phyloP scores from a whole-genome alignment of 768 basidiomycete species.

The Tephrocybe sp. region DNA sequence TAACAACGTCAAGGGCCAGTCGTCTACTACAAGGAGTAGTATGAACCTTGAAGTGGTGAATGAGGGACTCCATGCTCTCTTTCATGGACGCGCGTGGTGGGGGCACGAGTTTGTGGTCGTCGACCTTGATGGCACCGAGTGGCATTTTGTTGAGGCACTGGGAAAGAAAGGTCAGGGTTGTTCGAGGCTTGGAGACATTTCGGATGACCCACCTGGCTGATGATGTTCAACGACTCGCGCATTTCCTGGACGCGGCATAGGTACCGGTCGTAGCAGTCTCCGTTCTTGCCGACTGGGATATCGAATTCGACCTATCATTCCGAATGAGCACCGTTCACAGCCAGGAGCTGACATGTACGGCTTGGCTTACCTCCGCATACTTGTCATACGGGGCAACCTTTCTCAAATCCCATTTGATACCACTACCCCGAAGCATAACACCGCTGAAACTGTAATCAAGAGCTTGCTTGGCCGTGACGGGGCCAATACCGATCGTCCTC shows the following conservation, averaged over 20 bases:
- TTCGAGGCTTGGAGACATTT: not conserved
- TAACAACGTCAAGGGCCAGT: not conserved
- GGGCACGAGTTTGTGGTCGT: slow-evolving; percentile 96
- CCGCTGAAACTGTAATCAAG: slow-evolving; percentile 92
- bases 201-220: slow-evolving; percentile 55
- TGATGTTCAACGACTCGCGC: slow-evolving; percentile 89
- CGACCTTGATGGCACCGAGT: slow-evolving; percentile 85
- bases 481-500: slow-evolving; percentile 86
- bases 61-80: slow-evolving; percentile 96
- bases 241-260: slow-evolving; percentile 98
- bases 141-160: slow-evolving; percentile 98
- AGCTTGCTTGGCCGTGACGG: slow-evolving; percentile 89
- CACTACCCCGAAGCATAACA: slow-evolving; percentile 94
- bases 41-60: slow-evolving; percentile 94
- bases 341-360: not conserved
- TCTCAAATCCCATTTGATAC: slow-evolving; percentile 91
- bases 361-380: slow-evolving; percentile 71
- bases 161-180: not conserved
- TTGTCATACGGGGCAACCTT: slow-evolving; percentile 94
- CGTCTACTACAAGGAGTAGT: not conserved
- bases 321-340: slow-evolving; percentile 1
- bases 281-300: slow-evolving; percentile 93
- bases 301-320: slow-evolving; percentile 87
- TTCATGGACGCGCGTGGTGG: slow-evolving; percentile 98
- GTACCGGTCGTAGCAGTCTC: slow-evolving; percentile 98